phyloP scores from a whole-genome alignment of 768 basidiomycete genomes.

The Scleroderma citrinum region DNA sequence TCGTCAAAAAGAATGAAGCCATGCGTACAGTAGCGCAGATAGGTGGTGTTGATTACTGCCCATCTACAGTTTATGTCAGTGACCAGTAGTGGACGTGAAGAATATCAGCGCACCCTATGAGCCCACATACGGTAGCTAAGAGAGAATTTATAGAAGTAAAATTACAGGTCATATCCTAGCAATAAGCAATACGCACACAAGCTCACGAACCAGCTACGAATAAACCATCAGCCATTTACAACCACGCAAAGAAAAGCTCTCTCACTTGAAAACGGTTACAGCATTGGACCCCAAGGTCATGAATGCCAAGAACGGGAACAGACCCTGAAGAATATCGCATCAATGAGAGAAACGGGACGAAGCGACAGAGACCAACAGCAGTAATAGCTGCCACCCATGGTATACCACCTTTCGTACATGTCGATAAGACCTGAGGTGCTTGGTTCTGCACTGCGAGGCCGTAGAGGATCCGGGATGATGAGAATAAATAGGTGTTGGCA shows the following conservation, averaged over 20 bases:
- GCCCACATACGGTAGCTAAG: slow-evolving; percentile 50
- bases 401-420: slow-evolving; percentile 42
- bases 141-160: slow-evolving; percentile 38
- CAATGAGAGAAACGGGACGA: neutral
- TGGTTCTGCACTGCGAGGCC: slow-evolving; percentile 19
- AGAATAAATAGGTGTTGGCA: slow-evolving; percentile 43
- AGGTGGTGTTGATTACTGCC: slow-evolving; percentile 38
- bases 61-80: slow-evolving; percentile 31
- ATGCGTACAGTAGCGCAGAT: slow-evolving; percentile 37
- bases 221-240: no score
- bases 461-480: slow-evolving; percentile 38
- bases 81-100: slow-evolving; percentile 27
- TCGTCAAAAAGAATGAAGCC: slow-evolving; percentile 27
- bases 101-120: slow-evolving; percentile 1
- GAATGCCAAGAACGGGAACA: slow-evolving; percentile 47
- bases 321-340: slow-evolving; percentile 16
- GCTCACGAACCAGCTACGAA: neutral
- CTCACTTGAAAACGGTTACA: slow-evolving; percentile 52
- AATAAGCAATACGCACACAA: neutral
- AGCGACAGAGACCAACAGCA: slow-evolving; percentile 18
- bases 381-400: slow-evolving; percentile 31
- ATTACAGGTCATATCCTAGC: neutral
- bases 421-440: slow-evolving; percentile 15
- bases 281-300: slow-evolving; percentile 54
- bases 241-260: slow-evolving; percentile 8